Percentiles rank a stretch among this genome's conserved stretches.
Evolutionary conservation across 768 basidiomycete species (phyloP).

Genomic region (Sporobolomyces roseus): DNA sequence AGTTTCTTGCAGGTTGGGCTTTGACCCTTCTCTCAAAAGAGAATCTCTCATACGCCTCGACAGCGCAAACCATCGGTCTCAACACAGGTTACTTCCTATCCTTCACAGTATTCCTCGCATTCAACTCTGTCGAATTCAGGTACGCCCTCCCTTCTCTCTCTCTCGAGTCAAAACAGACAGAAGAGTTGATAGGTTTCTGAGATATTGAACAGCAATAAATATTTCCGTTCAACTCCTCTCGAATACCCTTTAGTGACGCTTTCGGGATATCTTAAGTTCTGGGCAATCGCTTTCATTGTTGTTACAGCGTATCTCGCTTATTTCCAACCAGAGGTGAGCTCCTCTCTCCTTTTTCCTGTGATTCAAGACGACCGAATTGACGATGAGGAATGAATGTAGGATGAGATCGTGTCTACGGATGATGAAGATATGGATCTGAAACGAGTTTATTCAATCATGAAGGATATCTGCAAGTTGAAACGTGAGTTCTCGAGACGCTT

Average conservation of each 20-base stretch:
- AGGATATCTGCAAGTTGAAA: slow-evolving; percentile 82
- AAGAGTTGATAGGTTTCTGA: too few species aligned
- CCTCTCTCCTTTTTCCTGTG: neutral
- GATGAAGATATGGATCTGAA: slow-evolving; percentile 84
- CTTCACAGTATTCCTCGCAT: slow-evolving; percentile 93
- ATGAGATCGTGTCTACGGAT: slow-evolving; percentile 62
- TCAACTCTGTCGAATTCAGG: slow-evolving; percentile 91
- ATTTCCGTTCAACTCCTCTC: slow-evolving; percentile 51
- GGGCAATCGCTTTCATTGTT: slow-evolving; percentile 70
- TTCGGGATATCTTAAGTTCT: slow-evolving; percentile 77
- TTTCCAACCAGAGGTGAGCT: slow-evolving; percentile 81
- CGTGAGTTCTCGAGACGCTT: slow-evolving; percentile 61
- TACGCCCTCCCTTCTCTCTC: slow-evolving; percentile 46
- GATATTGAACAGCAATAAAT: slow-evolving; percentile 52
- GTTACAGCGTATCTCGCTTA: slow-evolving; percentile 85
- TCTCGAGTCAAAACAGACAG: neutral
- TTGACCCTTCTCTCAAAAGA: slow-evolving; percentile 72
- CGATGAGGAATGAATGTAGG: slow-evolving; percentile 52
- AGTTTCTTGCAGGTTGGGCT: slow-evolving; percentile 49
- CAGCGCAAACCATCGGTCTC: slow-evolving; percentile 94
- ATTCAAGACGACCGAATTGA: neutral
- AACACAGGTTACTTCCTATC: slow-evolving; percentile 93
- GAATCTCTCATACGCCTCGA: slow-evolving; percentile 92
- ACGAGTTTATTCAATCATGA: slow-evolving; percentile 88
- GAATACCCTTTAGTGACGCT: slow-evolving; percentile 56